Evolutionary conservation across 805 yeast genomes (phyloP).

Genomic region (Clavispora carvajalis): DNA sequence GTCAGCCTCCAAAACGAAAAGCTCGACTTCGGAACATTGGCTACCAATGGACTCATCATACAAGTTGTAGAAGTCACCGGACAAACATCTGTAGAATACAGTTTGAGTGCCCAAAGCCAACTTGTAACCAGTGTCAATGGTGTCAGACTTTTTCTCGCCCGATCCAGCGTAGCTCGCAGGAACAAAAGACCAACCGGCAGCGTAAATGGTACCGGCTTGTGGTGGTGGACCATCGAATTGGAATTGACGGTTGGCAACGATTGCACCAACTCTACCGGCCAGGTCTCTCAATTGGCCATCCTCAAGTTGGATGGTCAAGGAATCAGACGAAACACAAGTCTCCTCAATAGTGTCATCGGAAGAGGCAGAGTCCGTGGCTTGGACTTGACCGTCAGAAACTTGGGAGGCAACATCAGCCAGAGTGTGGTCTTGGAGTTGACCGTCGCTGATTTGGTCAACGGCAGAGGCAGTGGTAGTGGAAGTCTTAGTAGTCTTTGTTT

Average conservation of each 20-base stretch:
- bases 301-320: conserved; percentile 50
- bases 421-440: conserved; percentile 18
- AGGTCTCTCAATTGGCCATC: conserved; percentile 5
- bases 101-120: conserved; percentile 53
- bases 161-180: conserved; percentile 5
- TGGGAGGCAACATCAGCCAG: conserved; percentile 31
- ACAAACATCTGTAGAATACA: conserved; percentile 64
- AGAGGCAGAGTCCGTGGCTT: conserved; percentile 5
- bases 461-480: conserved; percentile 19
- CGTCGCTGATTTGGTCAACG: conserved; percentile 15
- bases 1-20: conserved; percentile 3
- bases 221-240: conserved; percentile 9
- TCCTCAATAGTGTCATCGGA: conserved; percentile 1
- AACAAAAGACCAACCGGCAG: conserved; percentile 5
- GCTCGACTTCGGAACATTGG: conserved; percentile 40
- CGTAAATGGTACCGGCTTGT: conserved; percentile 40
- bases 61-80: conserved; percentile 71
- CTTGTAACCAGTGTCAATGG: conserved; percentile 4
- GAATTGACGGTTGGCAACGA: conserved; percentile 9
- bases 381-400: conserved; percentile 38
- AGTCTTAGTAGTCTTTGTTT: conserved; percentile 10
- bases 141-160: conserved; percentile 3
- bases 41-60: conserved; percentile 56
- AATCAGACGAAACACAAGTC: conserved; percentile 12
- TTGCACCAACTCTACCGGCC: conserved; percentile 6